Base-by-base conservation (phyloP, 2,329 filamentous ascomycete genomes). In the Fusarium anguioides region DNA sequence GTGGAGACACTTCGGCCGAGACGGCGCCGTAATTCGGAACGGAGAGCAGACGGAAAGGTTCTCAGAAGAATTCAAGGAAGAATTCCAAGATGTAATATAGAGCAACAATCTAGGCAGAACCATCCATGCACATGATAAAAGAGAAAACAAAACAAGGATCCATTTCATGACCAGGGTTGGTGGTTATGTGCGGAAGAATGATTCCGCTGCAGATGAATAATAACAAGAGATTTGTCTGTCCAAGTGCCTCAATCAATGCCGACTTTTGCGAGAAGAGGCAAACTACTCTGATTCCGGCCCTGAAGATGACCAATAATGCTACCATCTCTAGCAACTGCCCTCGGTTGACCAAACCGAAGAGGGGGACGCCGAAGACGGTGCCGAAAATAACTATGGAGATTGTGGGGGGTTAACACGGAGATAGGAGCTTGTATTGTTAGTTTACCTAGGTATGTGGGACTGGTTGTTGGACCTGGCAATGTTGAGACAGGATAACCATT, bases 301-400 rank as follows among this genome's bases (percentile, higher is more conserved):
- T 59, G 15, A 23, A 41, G 18, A 39, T 64, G 63, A 59, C 64
- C 63, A 66, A 66, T 68, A 49, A 31, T 24, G 47, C 18, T 27
- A 36, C 18, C 17, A 33, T 45, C 44, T 47, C 33, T 23, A 21
- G 57, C 21, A 37, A 42, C 33, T 51, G 39, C 49, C 58, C 35
- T 60, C 69, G 64, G 69, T 54, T 54, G 27, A 44, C 24, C n/a
- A 37, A 47, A n/a, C 56, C 56, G 51, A 31, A 39, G 53, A 42
- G 39, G 56, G 31, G 36, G 55, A 48, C 44, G 66, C 69, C 60
- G 69, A 68, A 54, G 52, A 52, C 66, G 57, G 68, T 40, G 51
- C 68, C 68, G 65, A 55, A 48, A n/a, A 56, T 52, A 44, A 57
- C 10, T 29, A 64, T 64, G 47, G 46, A 29, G 50, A 33, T 56